Conservation (phyloP, 2,329 filamentous ascomycete species). For the Sphaceloma murrayae region DNA sequence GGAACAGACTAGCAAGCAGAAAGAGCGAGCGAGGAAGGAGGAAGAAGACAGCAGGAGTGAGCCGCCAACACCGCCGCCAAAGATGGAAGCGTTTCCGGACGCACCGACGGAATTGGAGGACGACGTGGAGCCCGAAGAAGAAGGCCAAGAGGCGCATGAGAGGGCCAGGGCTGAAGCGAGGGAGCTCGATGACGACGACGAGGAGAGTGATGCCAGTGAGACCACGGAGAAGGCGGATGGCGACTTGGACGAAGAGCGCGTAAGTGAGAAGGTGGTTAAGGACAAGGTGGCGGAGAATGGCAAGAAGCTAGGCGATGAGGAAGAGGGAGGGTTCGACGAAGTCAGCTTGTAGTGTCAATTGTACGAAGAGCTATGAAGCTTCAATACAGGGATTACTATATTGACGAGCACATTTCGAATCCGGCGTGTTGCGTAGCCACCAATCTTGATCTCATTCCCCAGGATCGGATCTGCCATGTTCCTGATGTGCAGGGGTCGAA, state of each 20-base stretch:
- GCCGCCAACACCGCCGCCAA: constrained; percentile 25
- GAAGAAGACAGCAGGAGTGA: constrained; percentile 16
- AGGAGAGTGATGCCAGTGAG: constrained; percentile 10
- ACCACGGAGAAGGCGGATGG: constrained; percentile 14
- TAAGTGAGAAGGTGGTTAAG: neutral
- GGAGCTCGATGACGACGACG: constrained; percentile 9
- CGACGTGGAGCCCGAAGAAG: constrained; percentile 4
- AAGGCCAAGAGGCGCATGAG: constrained; percentile 11
- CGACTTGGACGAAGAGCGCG: neutral
- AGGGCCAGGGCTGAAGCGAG: neutral
- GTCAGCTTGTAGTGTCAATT: constrained; percentile 7
- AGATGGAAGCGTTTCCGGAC: constrained; percentile 19
- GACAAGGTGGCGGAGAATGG: neutral
- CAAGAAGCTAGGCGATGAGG: constrained; percentile 6
- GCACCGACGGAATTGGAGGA: constrained; percentile 15
- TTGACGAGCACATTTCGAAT: no score
- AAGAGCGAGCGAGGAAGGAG: constrained; percentile 3
- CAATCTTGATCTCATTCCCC: neutral
- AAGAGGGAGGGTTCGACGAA: constrained; percentile 8
- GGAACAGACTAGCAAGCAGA: constrained; percentile 27
- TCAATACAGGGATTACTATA: no score
- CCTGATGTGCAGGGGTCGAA: neutral
- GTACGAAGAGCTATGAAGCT: no score
- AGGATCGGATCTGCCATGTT: neutral
- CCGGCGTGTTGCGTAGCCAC: no score